A percentile compares a stretch with the other conserved stretches of the same genome.
These are phyloP conservation scores for Aspergillus transmontanensis DNA, from an alignment of 2,329 filamentous ascomycete species.

Conservation along the genomic window DNA sequence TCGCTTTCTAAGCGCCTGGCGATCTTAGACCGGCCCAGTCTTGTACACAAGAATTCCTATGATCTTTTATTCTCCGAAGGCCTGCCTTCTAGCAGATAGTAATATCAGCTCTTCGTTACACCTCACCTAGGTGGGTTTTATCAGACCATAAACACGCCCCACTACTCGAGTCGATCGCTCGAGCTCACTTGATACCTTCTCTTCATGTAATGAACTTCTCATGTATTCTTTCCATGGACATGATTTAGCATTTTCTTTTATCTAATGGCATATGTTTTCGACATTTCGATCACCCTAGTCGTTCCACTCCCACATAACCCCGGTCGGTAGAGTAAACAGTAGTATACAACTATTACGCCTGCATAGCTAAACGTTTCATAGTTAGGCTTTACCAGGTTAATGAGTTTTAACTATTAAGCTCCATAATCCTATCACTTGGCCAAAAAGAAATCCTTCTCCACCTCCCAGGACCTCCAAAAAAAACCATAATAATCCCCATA, in stretches of 20 bases:
- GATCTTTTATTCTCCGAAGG: conserved; percentile 4
- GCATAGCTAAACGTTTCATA: no score
- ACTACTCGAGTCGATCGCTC: not conserved
- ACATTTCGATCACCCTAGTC: not conserved
- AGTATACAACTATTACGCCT: no score
- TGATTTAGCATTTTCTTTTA: not conserved
- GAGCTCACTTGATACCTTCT: not conserved
- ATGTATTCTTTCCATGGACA: conserved; percentile 6
- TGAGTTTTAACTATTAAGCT: no score
- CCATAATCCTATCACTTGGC: no score
- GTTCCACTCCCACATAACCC: no score
- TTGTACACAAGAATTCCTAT: conserved; percentile 5
- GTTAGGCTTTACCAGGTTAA: no score
- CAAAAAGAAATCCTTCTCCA: no score
- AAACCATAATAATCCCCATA: no score
- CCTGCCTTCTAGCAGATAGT: conserved; percentile 2
- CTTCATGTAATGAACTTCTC: conserved; percentile 11
- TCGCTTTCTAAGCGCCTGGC: conserved; percentile 36
- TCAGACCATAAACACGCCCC: not conserved
- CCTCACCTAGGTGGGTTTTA: not conserved
- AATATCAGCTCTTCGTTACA: conserved; percentile 1
- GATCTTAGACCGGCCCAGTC: not conserved
- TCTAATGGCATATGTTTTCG: conserved; percentile 9
- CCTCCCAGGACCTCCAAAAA: no score
- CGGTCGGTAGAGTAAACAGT: no score